A percentile compares a stretch with the other conserved stretches of the same genome.
Evolutionary conservation across 345 rosid genomes (phyloP).

Genomic region (Citrus reticulata): DNA sequence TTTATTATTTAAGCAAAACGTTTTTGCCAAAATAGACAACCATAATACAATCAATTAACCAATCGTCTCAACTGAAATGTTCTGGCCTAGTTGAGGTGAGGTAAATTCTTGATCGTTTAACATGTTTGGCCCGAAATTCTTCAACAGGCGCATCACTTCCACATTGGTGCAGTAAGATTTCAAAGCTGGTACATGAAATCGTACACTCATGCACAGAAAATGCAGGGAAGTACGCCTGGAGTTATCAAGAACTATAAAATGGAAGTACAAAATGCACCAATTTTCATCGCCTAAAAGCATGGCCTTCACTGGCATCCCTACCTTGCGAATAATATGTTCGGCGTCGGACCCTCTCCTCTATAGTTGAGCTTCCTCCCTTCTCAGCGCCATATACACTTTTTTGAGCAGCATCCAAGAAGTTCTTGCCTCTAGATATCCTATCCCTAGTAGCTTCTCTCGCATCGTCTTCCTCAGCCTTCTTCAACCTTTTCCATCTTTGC

Average conservation of each 20-base stretch:
- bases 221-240: not conserved
- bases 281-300: slow-evolving; percentile 63
- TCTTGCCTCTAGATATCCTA: slow-evolving; percentile 45
- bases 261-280: slow-evolving; percentile 16
- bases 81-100: not conserved
- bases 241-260: not conserved
- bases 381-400: slow-evolving; percentile 86
- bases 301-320: slow-evolving; percentile 63
- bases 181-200: not conserved
- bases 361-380: slow-evolving; percentile 84
- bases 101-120: not conserved
- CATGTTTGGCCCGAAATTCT: not conserved
- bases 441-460: slow-evolving; percentile 54
- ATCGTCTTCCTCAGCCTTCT: slow-evolving; percentile 77
- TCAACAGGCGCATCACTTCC: not conserved
- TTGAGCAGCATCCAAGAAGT: slow-evolving; percentile 79
- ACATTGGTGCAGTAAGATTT: not conserved
- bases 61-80: not conserved
- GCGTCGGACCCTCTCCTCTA: slow-evolving; percentile 93
- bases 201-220: not conserved
- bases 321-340: slow-evolving; percentile 76
- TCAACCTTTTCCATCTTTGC: slow-evolving; percentile 88
- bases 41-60: not conserved
- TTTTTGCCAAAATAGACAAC: not conserved
- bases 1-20: too few relatives aligned